These are phyloP conservation scores for Phytophthora kernoviae DNA, from an alignment of 352 stramenopile genomes.

Conservation along the genomic window DNA sequence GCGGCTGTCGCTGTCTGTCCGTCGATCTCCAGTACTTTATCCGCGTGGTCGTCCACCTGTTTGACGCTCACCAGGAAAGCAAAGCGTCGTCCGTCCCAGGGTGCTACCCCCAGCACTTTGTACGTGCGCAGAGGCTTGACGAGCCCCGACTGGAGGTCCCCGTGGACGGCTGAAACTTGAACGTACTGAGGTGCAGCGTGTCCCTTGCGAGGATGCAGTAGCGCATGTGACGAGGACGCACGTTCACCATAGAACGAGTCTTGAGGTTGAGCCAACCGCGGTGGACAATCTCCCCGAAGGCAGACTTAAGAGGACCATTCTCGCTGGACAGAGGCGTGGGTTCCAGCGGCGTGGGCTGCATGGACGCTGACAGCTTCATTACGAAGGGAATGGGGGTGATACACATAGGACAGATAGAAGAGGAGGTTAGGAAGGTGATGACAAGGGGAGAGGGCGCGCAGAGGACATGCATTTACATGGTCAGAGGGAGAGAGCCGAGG, in stretches of 20 bases:
- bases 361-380: conserved; percentile 29
- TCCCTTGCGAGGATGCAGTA: conserved; percentile 83
- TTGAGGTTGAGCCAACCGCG: conserved; percentile 88
- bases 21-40: conserved; percentile 83
- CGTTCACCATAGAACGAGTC: conserved; percentile 86
- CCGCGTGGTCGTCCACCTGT: conserved; percentile 67
- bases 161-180: conserved; percentile 86
- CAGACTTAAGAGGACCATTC: conserved; percentile 53
- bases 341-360: conserved; percentile 53
- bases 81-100: conserved; percentile 74
- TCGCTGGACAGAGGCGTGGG: conserved; percentile 58
- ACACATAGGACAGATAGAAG: not conserved
- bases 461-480: no score
- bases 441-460: no score
- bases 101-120: conserved; percentile 71
- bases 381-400: not conserved
- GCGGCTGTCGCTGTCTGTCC: conserved; percentile 58
- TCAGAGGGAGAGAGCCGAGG: no score
- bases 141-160: conserved; percentile 61
- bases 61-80: conserved; percentile 79
- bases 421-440: no score
- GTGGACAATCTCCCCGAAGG: conserved; percentile 75
- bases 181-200: conserved; percentile 71
- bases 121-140: conserved; percentile 72
- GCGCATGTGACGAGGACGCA: conserved; percentile 81